Evolutionary conservation across 1,139 yeast species (phyloP).

Genomic region (Yamadazyma aaseri): DNA sequence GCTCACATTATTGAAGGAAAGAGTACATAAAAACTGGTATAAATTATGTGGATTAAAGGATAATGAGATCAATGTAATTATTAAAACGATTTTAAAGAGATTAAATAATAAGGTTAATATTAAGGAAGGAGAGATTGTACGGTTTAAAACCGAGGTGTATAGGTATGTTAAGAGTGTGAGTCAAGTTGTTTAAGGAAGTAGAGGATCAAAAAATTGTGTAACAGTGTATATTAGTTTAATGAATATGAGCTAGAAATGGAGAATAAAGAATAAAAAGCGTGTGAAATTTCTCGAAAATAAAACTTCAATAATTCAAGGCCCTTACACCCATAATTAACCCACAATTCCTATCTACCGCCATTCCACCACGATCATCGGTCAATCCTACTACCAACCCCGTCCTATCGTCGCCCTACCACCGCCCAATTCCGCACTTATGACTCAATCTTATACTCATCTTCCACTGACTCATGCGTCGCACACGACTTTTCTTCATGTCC

Average conservation of each 20-base stretch:
- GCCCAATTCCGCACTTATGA: too few relatives aligned
- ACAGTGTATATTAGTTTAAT: too few relatives aligned
- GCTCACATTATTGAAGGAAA: constrained; percentile 37
- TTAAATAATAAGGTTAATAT: constrained; percentile 45
- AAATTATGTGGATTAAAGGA: constrained; percentile 38
- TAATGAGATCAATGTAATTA: constrained; percentile 37
- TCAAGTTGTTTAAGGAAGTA: neutral
- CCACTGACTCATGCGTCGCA: neutral
- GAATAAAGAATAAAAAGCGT: too few relatives aligned
- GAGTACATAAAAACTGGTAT: constrained; percentile 31
- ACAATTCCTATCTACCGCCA: neutral
- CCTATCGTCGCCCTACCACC: too few relatives aligned
- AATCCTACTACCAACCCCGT: too few relatives aligned
- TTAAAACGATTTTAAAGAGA: constrained; percentile 37
- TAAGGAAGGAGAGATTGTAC: constrained; percentile 37
- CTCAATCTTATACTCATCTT: neutral
- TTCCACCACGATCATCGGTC: neutral
- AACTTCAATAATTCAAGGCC: too few relatives aligned
- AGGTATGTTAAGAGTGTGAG: constrained; percentile 37
- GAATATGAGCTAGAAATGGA: too few relatives aligned
- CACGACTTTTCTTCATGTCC: neutral
- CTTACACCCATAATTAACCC: constrained; percentile 1
- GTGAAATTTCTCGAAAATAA: too few relatives aligned
- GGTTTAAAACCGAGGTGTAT: constrained; percentile 41
- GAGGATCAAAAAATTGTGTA: too few relatives aligned